A percentile compares a stretch with the other conserved stretches of the same genome.
These are phyloP conservation scores for Zizania palustris DNA, from an alignment of 202 grass and related monocot genomes.

Conservation along the genomic window DNA sequence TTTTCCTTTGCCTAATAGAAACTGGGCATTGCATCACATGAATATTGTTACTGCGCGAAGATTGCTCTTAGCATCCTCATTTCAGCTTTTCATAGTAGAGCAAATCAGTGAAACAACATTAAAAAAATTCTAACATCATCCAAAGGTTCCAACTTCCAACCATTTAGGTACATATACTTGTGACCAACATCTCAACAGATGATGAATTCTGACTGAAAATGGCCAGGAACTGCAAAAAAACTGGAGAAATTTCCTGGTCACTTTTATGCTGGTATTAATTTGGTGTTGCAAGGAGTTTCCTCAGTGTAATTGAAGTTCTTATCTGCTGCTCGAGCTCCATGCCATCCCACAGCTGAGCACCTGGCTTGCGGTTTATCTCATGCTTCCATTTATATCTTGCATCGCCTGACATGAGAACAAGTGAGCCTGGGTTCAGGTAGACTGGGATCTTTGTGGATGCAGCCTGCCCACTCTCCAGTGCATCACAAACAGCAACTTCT, in stretches of 20 bases:
- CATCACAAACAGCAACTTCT: not conserved
- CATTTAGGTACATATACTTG: not conserved
- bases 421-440: slow-evolving; percentile 67
- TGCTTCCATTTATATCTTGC: slow-evolving; percentile 83
- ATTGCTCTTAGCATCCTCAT: not conserved
- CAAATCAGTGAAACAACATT: not conserved
- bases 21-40: not conserved
- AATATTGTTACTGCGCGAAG: not conserved
- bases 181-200: not conserved
- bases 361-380: slow-evolving; percentile 70
- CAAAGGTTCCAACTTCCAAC: not conserved
- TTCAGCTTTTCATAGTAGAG: not conserved
- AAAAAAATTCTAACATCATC: not conserved
- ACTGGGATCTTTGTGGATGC: slow-evolving; percentile 39
- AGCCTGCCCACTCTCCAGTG: not conserved
- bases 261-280: not conserved
- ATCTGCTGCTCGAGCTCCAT: slow-evolving; percentile 50
- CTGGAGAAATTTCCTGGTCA: not conserved
- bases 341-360: slow-evolving; percentile 59
- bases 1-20: not conserved
- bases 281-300: slow-evolving; percentile 47
- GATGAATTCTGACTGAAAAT: not conserved
- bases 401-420: slow-evolving; percentile 77
- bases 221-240: not conserved
- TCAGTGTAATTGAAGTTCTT: slow-evolving; percentile 71